These are phyloP conservation scores for Dalechampia spathulata DNA, from an alignment of 441 rosid species.

Conservation along the genomic window DNA sequence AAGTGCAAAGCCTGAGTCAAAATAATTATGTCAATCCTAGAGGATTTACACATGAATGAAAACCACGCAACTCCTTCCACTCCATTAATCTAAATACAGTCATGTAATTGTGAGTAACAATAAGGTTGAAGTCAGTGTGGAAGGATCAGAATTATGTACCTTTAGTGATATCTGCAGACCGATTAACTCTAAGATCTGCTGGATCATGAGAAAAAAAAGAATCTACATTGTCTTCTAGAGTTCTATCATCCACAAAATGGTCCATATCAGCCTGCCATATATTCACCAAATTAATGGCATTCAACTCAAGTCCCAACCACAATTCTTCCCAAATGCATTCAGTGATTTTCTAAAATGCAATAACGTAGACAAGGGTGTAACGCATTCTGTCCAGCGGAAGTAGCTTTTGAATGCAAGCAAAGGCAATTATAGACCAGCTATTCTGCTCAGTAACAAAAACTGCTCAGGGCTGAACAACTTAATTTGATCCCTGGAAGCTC, in stretches of 20 bases:
- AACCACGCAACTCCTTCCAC: neutral
- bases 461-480: too few species aligned
- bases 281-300: conserved; percentile 13
- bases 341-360: neutral
- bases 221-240: conserved; percentile 55
- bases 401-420: neutral
- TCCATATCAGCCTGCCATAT: conserved; percentile 57
- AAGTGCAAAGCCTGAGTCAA: conserved; percentile 39
- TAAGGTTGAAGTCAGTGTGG: neutral
- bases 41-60: too few species aligned
- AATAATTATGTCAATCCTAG: conserved; percentile 15
- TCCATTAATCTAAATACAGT: neutral
- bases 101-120: neutral
- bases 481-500: too few species aligned
- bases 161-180: conserved; percentile 34
- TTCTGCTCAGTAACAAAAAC: too few species aligned
- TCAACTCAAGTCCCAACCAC: neutral
- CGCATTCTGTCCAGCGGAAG: neutral
- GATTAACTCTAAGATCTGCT: conserved; percentile 36
- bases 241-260: conserved; percentile 44
- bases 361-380: neutral
- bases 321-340: neutral
- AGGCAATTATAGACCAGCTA: too few species aligned
- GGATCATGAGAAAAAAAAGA: conserved; percentile 49
- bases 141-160: too few species aligned